Evolutionary conservation across 2,329 filamentous ascomycete species (phyloP).

Genomic region (Curvularia hawaiiensis): DNA sequence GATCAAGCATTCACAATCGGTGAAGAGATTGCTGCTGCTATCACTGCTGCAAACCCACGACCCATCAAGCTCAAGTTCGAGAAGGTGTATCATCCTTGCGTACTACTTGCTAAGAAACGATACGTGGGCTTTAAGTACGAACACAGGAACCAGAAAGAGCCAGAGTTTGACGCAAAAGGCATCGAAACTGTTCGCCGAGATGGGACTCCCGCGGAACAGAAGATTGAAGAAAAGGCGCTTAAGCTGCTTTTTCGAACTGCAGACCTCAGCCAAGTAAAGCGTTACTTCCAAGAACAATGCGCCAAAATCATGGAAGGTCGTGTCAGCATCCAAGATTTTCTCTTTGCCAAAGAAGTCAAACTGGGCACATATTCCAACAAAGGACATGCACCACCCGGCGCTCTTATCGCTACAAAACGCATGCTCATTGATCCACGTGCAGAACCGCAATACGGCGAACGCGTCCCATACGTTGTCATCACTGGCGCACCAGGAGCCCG

Average conservation of each 20-base stretch:
- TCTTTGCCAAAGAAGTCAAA: constrained; percentile 90
- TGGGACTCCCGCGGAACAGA: constrained; percentile 93
- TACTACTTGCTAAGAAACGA: constrained; percentile 93
- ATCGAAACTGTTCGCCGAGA: constrained; percentile 97
- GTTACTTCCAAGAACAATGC: constrained; percentile 89
- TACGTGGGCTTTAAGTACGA: constrained; percentile 99
- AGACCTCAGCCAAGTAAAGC: constrained; percentile 86
- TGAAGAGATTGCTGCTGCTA: constrained; percentile 83
- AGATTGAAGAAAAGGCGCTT: constrained; percentile 91
- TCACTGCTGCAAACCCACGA: constrained; percentile 87
- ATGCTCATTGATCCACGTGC: constrained; percentile 86
- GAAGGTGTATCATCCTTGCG: constrained; percentile 95
- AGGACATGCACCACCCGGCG: constrained; percentile 81
- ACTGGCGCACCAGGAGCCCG: constrained; percentile 84
- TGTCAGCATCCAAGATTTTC: constrained; percentile 93
- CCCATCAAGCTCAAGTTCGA: constrained; percentile 98
- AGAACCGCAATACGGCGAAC: constrained; percentile 93
- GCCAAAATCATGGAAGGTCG: constrained; percentile 88
- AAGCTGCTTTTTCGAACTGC: constrained; percentile 88
- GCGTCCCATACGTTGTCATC: constrained; percentile 92
- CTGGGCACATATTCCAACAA: constrained; percentile 86
- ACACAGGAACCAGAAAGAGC: constrained; percentile 71
- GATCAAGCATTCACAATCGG: constrained; percentile 92
- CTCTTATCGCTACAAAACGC: constrained; percentile 80
- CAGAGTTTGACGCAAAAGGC: constrained; percentile 96